phyloP scores from a whole-genome alignment of 2,329 filamentous ascomycete species.

The Apiospora hydei region DNA sequence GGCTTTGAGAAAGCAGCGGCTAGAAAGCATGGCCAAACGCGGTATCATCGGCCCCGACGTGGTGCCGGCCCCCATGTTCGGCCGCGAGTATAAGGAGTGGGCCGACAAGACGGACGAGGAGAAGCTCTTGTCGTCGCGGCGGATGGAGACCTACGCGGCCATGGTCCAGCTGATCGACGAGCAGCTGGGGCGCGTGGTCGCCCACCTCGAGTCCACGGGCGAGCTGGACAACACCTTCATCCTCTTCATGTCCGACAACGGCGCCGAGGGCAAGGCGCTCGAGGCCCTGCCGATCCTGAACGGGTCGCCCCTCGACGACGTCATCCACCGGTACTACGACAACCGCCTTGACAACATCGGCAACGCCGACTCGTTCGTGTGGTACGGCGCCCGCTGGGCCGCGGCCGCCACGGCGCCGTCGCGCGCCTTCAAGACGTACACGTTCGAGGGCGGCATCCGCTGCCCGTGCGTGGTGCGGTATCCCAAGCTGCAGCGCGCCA shows the following conservation, averaged over 20 bases:
- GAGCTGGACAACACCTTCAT: constrained; percentile 62
- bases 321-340: constrained; percentile 54
- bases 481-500: constrained; percentile 25
- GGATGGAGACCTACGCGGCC: neutral
- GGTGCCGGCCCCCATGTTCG: neutral
- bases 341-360: constrained; percentile 64
- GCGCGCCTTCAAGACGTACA: constrained; percentile 44
- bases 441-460: constrained; percentile 58
- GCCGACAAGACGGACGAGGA: neutral
- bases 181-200: neutral
- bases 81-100: neutral
- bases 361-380: constrained; percentile 60
- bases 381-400: constrained; percentile 65
- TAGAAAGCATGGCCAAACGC: constrained; percentile 50
- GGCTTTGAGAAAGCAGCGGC: constrained; percentile 50
- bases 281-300: constrained; percentile 33
- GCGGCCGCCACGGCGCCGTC: constrained; percentile 41
- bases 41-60: constrained; percentile 46
- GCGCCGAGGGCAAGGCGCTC: constrained; percentile 39
- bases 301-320: neutral
- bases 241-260: constrained; percentile 62
- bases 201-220: constrained; percentile 39
- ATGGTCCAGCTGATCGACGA: neutral
- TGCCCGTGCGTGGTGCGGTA: constrained; percentile 53
- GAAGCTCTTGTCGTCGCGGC: neutral